A percentile compares a stretch with the other conserved stretches of the same genome.
phyloP scores from a whole-genome alignment of 2,329 filamentous ascomycete genomes.

The Penicillium verrucosum region DNA sequence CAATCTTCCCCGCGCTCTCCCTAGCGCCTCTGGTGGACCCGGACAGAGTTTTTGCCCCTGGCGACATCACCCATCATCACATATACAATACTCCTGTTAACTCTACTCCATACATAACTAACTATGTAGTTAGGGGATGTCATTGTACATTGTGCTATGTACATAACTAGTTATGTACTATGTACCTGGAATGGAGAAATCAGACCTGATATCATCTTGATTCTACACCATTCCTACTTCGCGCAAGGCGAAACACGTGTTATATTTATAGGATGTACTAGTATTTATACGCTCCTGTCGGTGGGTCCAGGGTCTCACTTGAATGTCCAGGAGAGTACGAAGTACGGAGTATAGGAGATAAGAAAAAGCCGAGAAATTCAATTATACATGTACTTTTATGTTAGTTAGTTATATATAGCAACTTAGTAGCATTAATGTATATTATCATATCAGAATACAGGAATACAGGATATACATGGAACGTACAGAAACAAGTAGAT shows the following conservation, averaged over 20 bases:
- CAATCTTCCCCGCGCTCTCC: slow-evolving; percentile 21
- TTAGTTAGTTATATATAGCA: too few species aligned
- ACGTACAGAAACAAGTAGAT: background rate
- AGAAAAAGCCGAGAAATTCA: background rate
- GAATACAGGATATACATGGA: background rate
- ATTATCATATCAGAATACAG: too few species aligned
- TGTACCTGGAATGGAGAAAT: background rate
- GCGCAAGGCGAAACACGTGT: background rate
- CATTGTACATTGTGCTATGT: background rate
- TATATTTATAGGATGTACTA: background rate
- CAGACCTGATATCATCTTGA: background rate
- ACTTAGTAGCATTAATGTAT: background rate
- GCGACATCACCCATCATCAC: slow-evolving; percentile 6
- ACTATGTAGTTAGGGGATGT: background rate
- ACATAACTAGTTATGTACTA: background rate
- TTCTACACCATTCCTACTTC: background rate
- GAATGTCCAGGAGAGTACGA: background rate
- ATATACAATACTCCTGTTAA: background rate
- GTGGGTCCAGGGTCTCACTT: slow-evolving; percentile 23
- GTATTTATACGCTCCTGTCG: background rate
- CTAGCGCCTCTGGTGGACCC: slow-evolving; percentile 17
- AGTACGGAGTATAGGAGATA: too few species aligned
- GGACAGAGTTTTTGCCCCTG: slow-evolving; percentile 14
- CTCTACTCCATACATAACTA: too few species aligned
- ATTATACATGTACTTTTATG: too few species aligned